A percentile compares a stretch with the other conserved stretches of the same genome.
Evolutionary conservation across 306 rosid species (phyloP).

Genomic region (Vigna trinervia): DNA sequence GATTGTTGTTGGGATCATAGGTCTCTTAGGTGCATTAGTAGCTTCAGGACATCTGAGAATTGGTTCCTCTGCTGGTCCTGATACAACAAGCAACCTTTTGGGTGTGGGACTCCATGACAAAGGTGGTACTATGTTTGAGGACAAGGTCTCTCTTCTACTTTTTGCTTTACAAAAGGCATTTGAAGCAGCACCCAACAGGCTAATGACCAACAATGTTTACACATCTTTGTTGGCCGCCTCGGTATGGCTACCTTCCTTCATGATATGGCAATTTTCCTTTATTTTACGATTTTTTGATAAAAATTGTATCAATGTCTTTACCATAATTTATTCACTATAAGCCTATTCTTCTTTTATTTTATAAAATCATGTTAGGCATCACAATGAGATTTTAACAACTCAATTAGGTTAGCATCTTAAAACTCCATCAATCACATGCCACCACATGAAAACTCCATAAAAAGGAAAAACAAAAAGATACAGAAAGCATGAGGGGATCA

Average conservation of each 20-base stretch:
- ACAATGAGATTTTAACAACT: too few relatives aligned
- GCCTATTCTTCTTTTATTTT: slow-evolving; percentile 11
- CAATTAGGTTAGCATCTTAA: too few relatives aligned
- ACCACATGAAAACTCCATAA: too few relatives aligned
- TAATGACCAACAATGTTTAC: slow-evolving; percentile 88
- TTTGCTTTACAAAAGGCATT: slow-evolving; percentile 95
- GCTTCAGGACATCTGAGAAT: slow-evolving; percentile 88
- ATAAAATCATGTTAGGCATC: too few relatives aligned
- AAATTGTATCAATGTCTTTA: slow-evolving; percentile 20
- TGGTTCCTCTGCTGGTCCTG: slow-evolving; percentile 62
- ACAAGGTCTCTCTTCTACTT: slow-evolving; percentile 90
- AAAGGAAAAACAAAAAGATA: too few relatives aligned
- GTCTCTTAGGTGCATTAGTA: slow-evolving; percentile 90
- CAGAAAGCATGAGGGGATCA: too few relatives aligned
- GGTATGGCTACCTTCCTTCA: slow-evolving; percentile 65
- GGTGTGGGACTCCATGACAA: slow-evolving; percentile 83
- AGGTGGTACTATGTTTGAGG: slow-evolving; percentile 94
- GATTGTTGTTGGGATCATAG: slow-evolving; percentile 88
- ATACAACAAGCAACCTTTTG: slow-evolving; percentile 68
- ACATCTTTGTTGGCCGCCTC: slow-evolving; percentile 93
- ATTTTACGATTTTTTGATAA: neutral
- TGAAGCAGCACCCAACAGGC: slow-evolving; percentile 94
- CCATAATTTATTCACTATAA: slow-evolving; percentile 32
- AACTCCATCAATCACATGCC: too few relatives aligned
- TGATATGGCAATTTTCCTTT: slow-evolving; percentile 12